A percentile compares a stretch with the other conserved stretches of the same genome.
These are phyloP conservation scores for Eutypa lata DNA, from an alignment of 2,329 filamentous ascomycete genomes.

Conservation along the genomic window DNA sequence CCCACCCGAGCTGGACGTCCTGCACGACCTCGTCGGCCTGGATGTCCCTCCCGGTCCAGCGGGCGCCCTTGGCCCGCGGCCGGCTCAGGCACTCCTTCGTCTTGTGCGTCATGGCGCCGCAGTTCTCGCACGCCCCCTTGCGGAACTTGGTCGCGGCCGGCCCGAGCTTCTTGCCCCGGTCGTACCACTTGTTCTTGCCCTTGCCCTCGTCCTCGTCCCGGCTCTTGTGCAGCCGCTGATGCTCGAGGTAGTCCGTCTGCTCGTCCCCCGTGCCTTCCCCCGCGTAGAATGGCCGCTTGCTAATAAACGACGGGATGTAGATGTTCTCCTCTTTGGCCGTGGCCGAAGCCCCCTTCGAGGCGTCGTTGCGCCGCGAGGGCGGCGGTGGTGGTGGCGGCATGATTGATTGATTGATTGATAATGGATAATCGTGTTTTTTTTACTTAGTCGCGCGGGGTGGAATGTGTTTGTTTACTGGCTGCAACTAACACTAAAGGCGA, in stretches of 20 bases:
- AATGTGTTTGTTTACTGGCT: too few relatives aligned
- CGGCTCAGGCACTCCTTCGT: conserved; percentile 88
- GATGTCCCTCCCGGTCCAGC: conserved; percentile 89
- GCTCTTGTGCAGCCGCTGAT: conserved; percentile 83
- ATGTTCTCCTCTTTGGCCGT: conserved; percentile 88
- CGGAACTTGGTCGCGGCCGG: conserved; percentile 94
- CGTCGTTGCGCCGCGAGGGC: conserved; percentile 30
- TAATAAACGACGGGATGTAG: conserved; percentile 98
- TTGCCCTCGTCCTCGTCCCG: conserved; percentile 58
- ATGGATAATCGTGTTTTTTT: neutral
- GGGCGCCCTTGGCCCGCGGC: conserved; percentile 84
- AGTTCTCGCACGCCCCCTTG: conserved; percentile 98
- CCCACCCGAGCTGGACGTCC: conserved; percentile 86
- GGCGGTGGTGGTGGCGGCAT: conserved; percentile 43
- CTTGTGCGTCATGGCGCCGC: conserved; percentile 95
- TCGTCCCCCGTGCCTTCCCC: conserved; percentile 67
- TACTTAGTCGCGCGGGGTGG: neutral
- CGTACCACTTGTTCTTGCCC: conserved; percentile 71
- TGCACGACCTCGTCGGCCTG: conserved; percentile 87
- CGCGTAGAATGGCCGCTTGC: conserved; percentile 95
- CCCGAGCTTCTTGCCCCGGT: conserved; percentile 78
- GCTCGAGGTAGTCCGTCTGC: conserved; percentile 80
- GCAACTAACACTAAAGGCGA: too few relatives aligned
- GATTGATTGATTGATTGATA: neutral
- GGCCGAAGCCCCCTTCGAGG: conserved; percentile 28